A percentile compares a stretch with the other conserved stretches of the same genome.
These are phyloP conservation scores for Wickerhamomyces bovis DNA, from an alignment of 805 yeast species.

Conservation along the genomic window DNA sequence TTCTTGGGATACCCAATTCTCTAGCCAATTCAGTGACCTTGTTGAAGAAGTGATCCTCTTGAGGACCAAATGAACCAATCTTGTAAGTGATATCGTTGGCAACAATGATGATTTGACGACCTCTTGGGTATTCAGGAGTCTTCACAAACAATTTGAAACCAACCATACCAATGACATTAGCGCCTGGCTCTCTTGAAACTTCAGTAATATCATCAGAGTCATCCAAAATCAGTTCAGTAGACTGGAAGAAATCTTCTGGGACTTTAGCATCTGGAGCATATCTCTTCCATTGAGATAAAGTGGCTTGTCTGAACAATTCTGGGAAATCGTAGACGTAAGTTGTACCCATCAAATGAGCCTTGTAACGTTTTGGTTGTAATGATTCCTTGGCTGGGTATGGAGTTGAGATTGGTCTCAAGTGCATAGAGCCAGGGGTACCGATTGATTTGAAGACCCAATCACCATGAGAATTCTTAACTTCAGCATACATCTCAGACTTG, in stretches of 20 bases:
- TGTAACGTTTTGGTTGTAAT: slow-evolving; percentile 96
- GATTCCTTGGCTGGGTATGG: slow-evolving; percentile 98
- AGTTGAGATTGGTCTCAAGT: slow-evolving; percentile 88
- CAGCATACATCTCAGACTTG: slow-evolving; percentile 90
- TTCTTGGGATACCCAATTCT: slow-evolving; percentile 87
- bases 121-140: slow-evolving; percentile 96
- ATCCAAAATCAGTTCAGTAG: slow-evolving; percentile 77
- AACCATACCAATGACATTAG: slow-evolving; percentile 95
- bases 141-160: slow-evolving; percentile 87
- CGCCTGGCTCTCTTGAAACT: slow-evolving; percentile 93
- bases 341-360: slow-evolving; percentile 97
- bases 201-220: slow-evolving; percentile 78
- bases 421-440: slow-evolving; percentile 96
- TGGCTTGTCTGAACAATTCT: slow-evolving; percentile 92
- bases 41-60: slow-evolving; percentile 87
- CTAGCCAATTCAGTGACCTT: slow-evolving; percentile 90
- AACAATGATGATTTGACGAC: slow-evolving; percentile 87
- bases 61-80: slow-evolving; percentile 98
- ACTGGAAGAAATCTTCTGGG: slow-evolving; percentile 73
- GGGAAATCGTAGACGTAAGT: slow-evolving; percentile 99
- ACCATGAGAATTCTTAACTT: slow-evolving; percentile 84
- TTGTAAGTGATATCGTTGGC: slow-evolving; percentile 97
- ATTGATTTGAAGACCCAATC: slow-evolving; percentile 97
- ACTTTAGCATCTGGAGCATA: slow-evolving; percentile 46
- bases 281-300: slow-evolving; percentile 78